These are phyloP conservation scores for Podospora comata DNA, from an alignment of 495 filamentous ascomycete species.

Conservation along the genomic window DNA sequence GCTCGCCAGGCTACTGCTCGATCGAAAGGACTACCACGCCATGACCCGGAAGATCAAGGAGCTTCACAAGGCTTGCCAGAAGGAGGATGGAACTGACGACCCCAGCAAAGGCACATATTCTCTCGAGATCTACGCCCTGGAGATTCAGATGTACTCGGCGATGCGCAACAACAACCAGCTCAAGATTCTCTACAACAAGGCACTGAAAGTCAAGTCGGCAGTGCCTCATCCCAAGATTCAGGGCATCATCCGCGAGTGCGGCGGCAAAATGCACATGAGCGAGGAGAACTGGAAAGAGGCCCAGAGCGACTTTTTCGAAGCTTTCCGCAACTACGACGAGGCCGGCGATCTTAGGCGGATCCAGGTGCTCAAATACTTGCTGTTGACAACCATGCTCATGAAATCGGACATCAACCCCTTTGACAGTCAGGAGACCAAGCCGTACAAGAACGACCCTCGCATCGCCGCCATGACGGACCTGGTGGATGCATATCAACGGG, in stretches of 20 bases:
- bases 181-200: conserved; percentile 87
- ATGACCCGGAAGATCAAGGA: conserved; percentile 82
- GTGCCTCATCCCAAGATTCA: conserved; percentile 98
- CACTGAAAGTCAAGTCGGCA: conserved; percentile 85
- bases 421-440: conserved; percentile 98
- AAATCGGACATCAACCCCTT: conserved; percentile 99
- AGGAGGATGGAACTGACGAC: conserved; percentile 85
- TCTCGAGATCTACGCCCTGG: conserved; percentile 91
- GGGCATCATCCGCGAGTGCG: conserved; percentile 97
- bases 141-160: conserved; percentile 98
- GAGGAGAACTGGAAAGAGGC: conserved; percentile 99
- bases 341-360: conserved; percentile 94
- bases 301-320: conserved; percentile 96
- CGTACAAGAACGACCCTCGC: conserved; percentile 90
- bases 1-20: conserved; percentile 83
- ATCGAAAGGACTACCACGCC: conserved; percentile 80
- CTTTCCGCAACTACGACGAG: conserved; percentile 98
- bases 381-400: conserved; percentile 97
- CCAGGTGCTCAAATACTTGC: conserved; percentile 95
- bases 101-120: conserved; percentile 95
- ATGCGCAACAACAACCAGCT: conserved; percentile 96
- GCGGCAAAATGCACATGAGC: conserved; percentile 99
- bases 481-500: conserved; percentile 92
- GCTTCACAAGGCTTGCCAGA: conserved; percentile 85
- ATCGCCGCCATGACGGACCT: conserved; percentile 97